Evolutionary conservation across 148 eudicot genomes (phyloP).

Genomic region (Camellia japonica): DNA sequence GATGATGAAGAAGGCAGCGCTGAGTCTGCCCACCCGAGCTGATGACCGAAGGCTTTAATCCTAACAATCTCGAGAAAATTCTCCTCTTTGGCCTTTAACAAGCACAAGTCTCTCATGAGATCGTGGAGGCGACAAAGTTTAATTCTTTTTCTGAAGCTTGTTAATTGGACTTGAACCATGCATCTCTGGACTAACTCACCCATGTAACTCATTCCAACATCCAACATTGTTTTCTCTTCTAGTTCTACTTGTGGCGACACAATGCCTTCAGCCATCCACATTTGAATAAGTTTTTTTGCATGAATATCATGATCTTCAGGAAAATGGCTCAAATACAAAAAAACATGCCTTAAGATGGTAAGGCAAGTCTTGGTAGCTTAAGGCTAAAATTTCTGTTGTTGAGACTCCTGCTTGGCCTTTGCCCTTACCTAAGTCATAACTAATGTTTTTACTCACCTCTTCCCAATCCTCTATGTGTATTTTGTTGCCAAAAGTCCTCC

Average conservation of each 20-base stretch:
- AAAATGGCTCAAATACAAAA: conserved; percentile 26
- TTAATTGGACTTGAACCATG: not conserved
- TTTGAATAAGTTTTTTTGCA: conserved; percentile 9
- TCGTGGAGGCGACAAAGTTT: conserved; percentile 26
- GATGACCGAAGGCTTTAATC: not conserved
- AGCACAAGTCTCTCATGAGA: conserved; percentile 6
- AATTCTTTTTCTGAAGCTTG: conserved; percentile 12
- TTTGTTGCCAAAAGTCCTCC: too few relatives aligned
- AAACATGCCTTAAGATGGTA: conserved; percentile 29
- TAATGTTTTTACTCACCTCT: too few relatives aligned
- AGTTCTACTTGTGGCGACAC: not conserved
- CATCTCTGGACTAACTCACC: conserved; percentile 23
- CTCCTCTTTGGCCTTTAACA: conserved; percentile 14
- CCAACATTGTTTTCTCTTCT: conserved; percentile 14
- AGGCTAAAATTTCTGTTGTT: not conserved
- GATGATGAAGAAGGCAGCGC: too few relatives aligned
- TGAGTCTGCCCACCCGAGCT: not conserved
- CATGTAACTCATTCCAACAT: conserved; percentile 26
- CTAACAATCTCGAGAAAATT: not conserved
- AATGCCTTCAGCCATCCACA: conserved; percentile 38
- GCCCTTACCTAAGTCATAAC: too few relatives aligned
- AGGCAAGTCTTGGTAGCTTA: conserved; percentile 2
- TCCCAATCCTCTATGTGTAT: too few relatives aligned
- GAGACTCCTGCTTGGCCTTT: not conserved
- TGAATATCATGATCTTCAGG: conserved; percentile 24